Evolutionary conservation across 148 eudicot species (phyloP).

Genomic region (Dysphania ambrosioides): DNA sequence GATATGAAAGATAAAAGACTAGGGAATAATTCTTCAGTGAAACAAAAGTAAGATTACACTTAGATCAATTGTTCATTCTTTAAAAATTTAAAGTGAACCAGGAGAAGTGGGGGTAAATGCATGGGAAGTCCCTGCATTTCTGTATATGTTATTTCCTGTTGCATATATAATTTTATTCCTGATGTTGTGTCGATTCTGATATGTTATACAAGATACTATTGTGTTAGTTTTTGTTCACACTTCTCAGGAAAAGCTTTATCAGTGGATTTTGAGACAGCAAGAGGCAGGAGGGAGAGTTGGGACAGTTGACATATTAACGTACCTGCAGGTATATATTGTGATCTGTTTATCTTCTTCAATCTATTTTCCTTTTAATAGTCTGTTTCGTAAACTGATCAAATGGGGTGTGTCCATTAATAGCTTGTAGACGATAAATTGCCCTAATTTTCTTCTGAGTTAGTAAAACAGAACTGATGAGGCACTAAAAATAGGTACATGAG

Average conservation of each 20-base stretch:
- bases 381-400: no score
- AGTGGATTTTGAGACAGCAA: slow-evolving; percentile 79
- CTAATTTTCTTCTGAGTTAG: no score
- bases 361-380: background rate
- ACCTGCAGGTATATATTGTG: slow-evolving; percentile 50
- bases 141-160: background rate
- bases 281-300: slow-evolving; percentile 76
- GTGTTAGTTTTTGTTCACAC: background rate
- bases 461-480: no score
- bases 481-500: background rate
- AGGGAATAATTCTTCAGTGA: background rate
- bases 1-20: background rate
- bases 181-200: background rate
- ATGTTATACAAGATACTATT: background rate
- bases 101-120: background rate
- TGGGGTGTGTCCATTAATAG: no score
- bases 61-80: background rate
- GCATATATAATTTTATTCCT: background rate
- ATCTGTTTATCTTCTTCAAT: background rate
- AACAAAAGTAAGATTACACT: background rate
- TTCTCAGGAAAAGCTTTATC: slow-evolving; percentile 79
- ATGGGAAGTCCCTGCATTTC: background rate
- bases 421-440: no score
- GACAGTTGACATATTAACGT: slow-evolving; percentile 58
- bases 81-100: background rate